These are phyloP conservation scores for Pyracantha coccinea DNA, from an alignment of 331 rosid species.

Conservation along the genomic window DNA sequence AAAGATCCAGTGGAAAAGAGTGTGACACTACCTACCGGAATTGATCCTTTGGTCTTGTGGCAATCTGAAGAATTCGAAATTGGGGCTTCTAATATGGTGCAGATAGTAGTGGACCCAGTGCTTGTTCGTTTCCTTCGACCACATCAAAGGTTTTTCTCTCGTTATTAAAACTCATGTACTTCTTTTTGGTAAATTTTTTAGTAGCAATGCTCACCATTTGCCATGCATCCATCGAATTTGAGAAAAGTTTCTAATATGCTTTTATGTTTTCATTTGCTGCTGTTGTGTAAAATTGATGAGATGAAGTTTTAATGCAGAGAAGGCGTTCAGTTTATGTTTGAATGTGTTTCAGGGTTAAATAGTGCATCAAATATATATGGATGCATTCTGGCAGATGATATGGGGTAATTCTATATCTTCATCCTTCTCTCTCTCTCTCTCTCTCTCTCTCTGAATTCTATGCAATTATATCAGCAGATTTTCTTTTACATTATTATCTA, in stretches of 20 bases:
- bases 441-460: neutral
- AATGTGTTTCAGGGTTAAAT: conserved; percentile 72
- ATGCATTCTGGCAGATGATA: conserved; percentile 98
- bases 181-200: neutral
- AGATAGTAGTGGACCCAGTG: conserved; percentile 64
- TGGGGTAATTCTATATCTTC: conserved; percentile 52
- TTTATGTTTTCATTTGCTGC: neutral
- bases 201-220: neutral
- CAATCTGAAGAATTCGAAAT: conserved; percentile 46
- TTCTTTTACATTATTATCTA: neutral
- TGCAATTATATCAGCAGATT: neutral
- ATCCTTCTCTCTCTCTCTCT: neutral
- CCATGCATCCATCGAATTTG: neutral
- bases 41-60: conserved; percentile 84
- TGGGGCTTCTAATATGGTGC: conserved; percentile 19
- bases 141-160: conserved; percentile 63
- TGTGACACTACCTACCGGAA: conserved; percentile 58
- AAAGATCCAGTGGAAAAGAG: conserved; percentile 29
- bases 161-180: neutral
- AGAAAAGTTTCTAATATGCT: neutral
- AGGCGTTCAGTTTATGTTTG: conserved; percentile 98
- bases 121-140: conserved; percentile 89
- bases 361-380: conserved; percentile 53
- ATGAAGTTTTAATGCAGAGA: conserved; percentile 54
- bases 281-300: conserved; percentile 7